These are phyloP conservation scores for Tympanopsis confertula DNA, from an alignment of 2,329 filamentous ascomycete species.

Conservation along the genomic window DNA sequence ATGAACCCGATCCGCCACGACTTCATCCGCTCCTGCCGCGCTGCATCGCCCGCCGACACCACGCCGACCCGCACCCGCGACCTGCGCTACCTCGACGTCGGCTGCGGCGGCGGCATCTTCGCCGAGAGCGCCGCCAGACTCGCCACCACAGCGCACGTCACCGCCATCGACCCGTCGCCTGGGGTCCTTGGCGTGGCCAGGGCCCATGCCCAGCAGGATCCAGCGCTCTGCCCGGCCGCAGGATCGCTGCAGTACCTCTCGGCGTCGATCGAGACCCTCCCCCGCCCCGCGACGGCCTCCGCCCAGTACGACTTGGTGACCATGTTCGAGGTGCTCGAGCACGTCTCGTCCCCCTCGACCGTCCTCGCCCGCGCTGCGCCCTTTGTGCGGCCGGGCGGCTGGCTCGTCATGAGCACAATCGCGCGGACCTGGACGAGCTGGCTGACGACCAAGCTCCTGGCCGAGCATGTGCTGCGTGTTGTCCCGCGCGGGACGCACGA, in stretches of 20 bases:
- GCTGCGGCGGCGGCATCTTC: slow-evolving; percentile 93
- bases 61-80: slow-evolving; percentile 15
- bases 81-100: slow-evolving; percentile 75
- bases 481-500: slow-evolving; percentile 91
- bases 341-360: slow-evolving; percentile 64
- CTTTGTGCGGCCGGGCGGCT: slow-evolving; percentile 80
- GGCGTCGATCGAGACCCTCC: slow-evolving; percentile 63
- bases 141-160: slow-evolving; percentile 48
- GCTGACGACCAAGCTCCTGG: slow-evolving; percentile 83
- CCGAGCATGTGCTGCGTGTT: slow-evolving; percentile 76
- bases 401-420: slow-evolving; percentile 87
- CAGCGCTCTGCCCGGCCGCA: slow-evolving; percentile 35
- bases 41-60: slow-evolving; percentile 32
- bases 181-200: slow-evolving; percentile 66
- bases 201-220: slow-evolving; percentile 65
- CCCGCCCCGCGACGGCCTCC: slow-evolving; percentile 19
- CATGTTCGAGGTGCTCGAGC: slow-evolving; percentile 90
- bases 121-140: slow-evolving; percentile 74
- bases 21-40: slow-evolving; percentile 69
- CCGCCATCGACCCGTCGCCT: slow-evolving; percentile 67
- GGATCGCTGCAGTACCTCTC: slow-evolving; percentile 62
- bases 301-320: slow-evolving; percentile 68
- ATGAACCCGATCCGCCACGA: slow-evolving; percentile 96
- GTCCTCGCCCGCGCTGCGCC: slow-evolving; percentile 64
- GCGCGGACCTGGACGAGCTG: slow-evolving; percentile 80